These are phyloP conservation scores for Penicillium egyptiacum DNA, from an alignment of 495 filamentous ascomycete species.

Conservation along the genomic window DNA sequence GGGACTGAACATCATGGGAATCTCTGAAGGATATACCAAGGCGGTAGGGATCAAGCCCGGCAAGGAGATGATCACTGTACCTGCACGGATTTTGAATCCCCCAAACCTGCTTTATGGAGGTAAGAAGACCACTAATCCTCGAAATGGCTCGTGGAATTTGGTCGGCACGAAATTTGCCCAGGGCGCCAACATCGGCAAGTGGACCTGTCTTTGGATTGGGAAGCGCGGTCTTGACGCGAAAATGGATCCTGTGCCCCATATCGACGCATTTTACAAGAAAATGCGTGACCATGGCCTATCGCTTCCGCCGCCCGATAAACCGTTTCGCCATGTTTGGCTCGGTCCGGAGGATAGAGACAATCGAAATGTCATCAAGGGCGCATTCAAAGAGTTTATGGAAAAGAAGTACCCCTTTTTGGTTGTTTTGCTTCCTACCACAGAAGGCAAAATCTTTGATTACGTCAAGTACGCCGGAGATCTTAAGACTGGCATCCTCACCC, in stretches of 20 bases:
- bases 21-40: slow-evolving; percentile 24
- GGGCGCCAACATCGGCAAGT: background rate
- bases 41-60: slow-evolving; percentile 2
- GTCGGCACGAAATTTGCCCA: slow-evolving; percentile 9
- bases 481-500: slow-evolving; percentile 57
- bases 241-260: background rate
- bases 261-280: background rate
- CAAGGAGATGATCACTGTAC: slow-evolving; percentile 21
- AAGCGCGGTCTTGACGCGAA: background rate
- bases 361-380: background rate
- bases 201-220: slow-evolving; percentile 8
- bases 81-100: slow-evolving; percentile 18
- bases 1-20: slow-evolving; percentile 50
- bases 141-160: slow-evolving; percentile 24
- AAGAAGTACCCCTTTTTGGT: slow-evolving; percentile 37
- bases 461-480: slow-evolving; percentile 66
- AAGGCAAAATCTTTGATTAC: slow-evolving; percentile 54
- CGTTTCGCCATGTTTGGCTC: background rate
- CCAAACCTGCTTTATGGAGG: slow-evolving; percentile 20
- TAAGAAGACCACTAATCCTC: background rate
- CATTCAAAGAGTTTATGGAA: background rate
- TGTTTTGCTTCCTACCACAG: slow-evolving; percentile 53
- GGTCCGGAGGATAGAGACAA: background rate
- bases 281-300: background rate
- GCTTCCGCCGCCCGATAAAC: background rate